Evolutionary conservation across 495 filamentous ascomycete genomes (phyloP).

Genomic region (Daldinia bambusicola): DNA sequence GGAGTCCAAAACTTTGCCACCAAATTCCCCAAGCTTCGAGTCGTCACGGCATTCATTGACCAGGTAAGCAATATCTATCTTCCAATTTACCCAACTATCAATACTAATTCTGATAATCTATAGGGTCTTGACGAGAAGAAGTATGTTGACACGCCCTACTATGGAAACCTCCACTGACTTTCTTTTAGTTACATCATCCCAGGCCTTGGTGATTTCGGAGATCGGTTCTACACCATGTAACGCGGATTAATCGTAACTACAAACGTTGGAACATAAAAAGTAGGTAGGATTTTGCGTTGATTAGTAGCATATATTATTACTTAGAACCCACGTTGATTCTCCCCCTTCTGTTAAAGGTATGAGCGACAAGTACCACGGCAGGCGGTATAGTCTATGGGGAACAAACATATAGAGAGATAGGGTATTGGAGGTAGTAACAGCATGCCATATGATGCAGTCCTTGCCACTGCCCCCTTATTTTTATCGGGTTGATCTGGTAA

Average conservation of each 20-base stretch:
- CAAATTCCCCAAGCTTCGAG: conserved; percentile 88
- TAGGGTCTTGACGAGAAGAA: conserved; percentile 94
- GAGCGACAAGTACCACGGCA: not conserved
- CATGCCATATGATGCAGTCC: not conserved
- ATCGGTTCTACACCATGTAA: conserved; percentile 93
- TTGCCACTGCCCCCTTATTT: not conserved
- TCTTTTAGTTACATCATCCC: conserved; percentile 88
- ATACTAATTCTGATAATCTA: conserved; percentile 42
- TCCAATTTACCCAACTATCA: not conserved
- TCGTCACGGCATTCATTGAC: conserved; percentile 97
- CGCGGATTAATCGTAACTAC: conserved; percentile 46
- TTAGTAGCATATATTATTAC: conserved; percentile 11
- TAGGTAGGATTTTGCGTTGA: conserved; percentile 12
- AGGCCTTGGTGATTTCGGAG: conserved; percentile 95
- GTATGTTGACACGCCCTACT: conserved; percentile 61
- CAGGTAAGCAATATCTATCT: conserved; percentile 54
- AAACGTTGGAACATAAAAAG: conserved; percentile 15
- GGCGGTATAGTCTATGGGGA: not conserved
- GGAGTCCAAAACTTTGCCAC: conserved; percentile 90
- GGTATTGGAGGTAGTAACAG: not conserved
- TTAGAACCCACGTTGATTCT: not conserved
- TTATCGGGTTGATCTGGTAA: not conserved
- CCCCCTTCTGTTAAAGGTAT: not conserved
- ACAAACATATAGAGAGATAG: not conserved
- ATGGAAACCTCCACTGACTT: conserved; percentile 37